A percentile compares a stretch with the other conserved stretches of the same genome.
Conservation (phyloP, 2,329 filamentous ascomycete genomes). For the Catunica adiposa region DNA sequence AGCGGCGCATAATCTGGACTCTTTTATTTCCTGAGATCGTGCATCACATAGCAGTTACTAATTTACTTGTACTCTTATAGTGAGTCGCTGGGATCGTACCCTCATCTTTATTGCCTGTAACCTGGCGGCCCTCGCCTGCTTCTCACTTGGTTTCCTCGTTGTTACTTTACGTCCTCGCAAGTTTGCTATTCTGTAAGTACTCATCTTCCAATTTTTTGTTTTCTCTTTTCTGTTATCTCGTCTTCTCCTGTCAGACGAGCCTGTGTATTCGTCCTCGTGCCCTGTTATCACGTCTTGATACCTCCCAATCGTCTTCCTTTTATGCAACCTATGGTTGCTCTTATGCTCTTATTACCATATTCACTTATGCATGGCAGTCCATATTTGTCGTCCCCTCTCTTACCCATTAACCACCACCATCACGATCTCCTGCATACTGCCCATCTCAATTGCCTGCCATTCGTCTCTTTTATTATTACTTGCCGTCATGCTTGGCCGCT, state of each 20-base stretch:
- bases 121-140: slow-evolving; percentile 74
- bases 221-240: not conserved
- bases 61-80: slow-evolving; percentile 32
- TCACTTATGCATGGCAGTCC: not conserved
- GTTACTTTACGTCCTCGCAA: slow-evolving; percentile 71
- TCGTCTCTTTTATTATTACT: not conserved
- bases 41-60: slow-evolving; percentile 2
- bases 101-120: slow-evolving; percentile 87
- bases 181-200: slow-evolving; percentile 89
- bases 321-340: too few species aligned
- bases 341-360: not conserved
- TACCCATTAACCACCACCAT: not conserved
- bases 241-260: not conserved
- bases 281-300: not conserved
- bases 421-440: not conserved
- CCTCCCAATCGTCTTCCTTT: too few species aligned
- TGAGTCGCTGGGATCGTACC: slow-evolving; percentile 92
- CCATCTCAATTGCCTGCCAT: not conserved
- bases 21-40: too few species aligned
- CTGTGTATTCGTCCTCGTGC: not conserved
- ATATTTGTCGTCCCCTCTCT: not conserved
- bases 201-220: not conserved
- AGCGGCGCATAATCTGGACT: too few species aligned
- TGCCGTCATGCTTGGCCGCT: not conserved
- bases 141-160: slow-evolving; percentile 65